Evolutionary conservation across 2,329 filamentous ascomycete species (phyloP), one percentile per base, ranked within the genome.

Genomic region (Apiospora koreana): DNA sequence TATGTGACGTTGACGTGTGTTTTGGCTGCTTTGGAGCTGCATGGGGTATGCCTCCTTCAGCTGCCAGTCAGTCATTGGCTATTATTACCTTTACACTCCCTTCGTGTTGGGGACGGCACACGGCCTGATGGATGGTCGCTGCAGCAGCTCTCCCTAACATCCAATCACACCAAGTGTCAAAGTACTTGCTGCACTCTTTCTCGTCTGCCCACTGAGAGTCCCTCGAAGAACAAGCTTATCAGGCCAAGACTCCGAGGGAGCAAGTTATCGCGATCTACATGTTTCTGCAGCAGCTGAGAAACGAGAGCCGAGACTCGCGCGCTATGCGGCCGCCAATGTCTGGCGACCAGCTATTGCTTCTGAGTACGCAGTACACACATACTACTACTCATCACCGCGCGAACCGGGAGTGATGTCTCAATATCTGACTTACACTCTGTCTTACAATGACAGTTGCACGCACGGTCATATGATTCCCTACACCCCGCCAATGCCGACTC

Each of bases 101-200:
- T 62, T 62, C 31, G 54, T 62, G 54, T 38, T 62, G 54, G 31
- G 31, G 54, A 38, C 31, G 54, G 54, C 54, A 62, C 54, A 62
- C 54, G 54, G 35, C 31, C 31, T 62, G 31, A 38, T 62, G 54
- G 21, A 38, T 62, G 54, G 54, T 38, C 54, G 31, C 54, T 62
- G 31, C 43, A n/a, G 43, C 54, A 38, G 50, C 31, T 62, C 31
- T 62, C 54, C 3, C 9, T 21, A 18, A 12, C 9, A n/a, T 38
- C 54, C 31, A 62, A 62, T 62, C 54, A 62, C 31, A 62, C 4
- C 18, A 5, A 21, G 54, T 62, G 18, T 21, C 16, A 62, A 62
- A 3, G 54, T 62, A n/a, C 54, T 7, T 38, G 21, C 21, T 23
- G 31, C 21, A 12, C 46, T 38, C 9, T 31, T 23, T 58, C 9